Base-by-base conservation (phyloP, 768 basidiomycete species). In the Termitomyces sp. region DNA sequence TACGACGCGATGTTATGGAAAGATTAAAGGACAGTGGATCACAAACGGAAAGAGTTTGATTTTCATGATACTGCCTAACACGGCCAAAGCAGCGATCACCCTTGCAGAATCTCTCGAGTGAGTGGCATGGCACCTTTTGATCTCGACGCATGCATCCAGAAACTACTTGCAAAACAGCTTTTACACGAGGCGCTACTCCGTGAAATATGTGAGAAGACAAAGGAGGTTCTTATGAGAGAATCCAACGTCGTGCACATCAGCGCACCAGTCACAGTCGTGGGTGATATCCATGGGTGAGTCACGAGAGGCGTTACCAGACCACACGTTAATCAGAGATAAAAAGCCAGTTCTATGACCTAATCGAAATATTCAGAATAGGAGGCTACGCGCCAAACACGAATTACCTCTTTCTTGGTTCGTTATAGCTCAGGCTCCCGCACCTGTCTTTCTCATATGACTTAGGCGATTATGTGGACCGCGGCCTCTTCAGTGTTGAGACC, bases 201-300 rank as follows among this genome's bases (percentile, higher is more conserved):
- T 52, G 96, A 99, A 79, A 98, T 99, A 82, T 98, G 97, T 79
- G 96, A 97, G 68, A 98, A 98, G 76, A 97, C 96, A 16, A 99
- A 98, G 70, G 97, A 99, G 70, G 93, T 99, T 0, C 86, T 99
- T 57, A 98, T 98, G 97, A 80, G 94, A 60, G 97, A 99, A 76
- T 94, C 91, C 58, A 99, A 99, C 67, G 97, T 99, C 57, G 94
- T 98, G 7, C 97, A 98, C 67, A 90, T 99, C 63, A 89, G 86
- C 61, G 90, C 96, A 5, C 97, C 97, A 20, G 94, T 98, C 36
- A 99, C 97, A 1, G 97, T 99, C 30, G 97, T 98, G 40, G 97
- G 97, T 52, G 97, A 99, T 71, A 98, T 99, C 50, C 97, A 99
- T 70, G 97, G 94, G 94, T 97, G 75, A 81, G 91, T 76, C 67